These are phyloP conservation scores for Sophora flavescens DNA, from an alignment of 306 rosid genomes.

Conservation along the genomic window DNA sequence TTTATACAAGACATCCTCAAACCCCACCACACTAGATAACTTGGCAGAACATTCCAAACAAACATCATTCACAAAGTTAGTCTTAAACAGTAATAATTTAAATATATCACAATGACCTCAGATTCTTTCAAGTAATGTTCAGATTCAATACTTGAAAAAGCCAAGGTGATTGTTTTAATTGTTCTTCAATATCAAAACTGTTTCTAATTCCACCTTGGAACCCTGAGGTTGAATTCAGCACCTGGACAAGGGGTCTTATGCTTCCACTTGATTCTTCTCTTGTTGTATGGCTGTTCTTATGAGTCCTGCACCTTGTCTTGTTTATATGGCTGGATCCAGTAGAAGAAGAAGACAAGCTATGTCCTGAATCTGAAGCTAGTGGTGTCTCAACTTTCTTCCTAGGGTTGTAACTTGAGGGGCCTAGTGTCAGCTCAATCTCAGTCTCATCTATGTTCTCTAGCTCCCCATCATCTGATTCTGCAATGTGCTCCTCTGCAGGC, in stretches of 20 bases:
- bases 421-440: constrained; percentile 86
- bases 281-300: constrained; percentile 37
- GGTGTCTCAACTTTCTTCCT: constrained; percentile 66
- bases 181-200: constrained; percentile 60
- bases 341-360: constrained; percentile 85
- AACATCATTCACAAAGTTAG: constrained; percentile 64
- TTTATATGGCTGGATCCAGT: constrained; percentile 78
- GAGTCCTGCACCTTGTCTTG: constrained; percentile 52
- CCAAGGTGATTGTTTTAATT: constrained; percentile 79
- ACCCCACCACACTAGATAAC: constrained; percentile 51
- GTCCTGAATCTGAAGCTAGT: constrained; percentile 74
- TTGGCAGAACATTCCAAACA: constrained; percentile 58
- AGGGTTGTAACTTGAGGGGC: constrained; percentile 76
- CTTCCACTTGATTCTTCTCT: constrained; percentile 54
- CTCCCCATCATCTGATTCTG: constrained; percentile 58
- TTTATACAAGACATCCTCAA: constrained; percentile 55
- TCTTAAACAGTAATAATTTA: constrained; percentile 47
- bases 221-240: constrained; percentile 46
- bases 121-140: constrained; percentile 65
- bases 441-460: constrained; percentile 74
- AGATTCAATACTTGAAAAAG: constrained; percentile 85
- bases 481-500: constrained; percentile 61
- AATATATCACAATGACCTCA: constrained; percentile 50
- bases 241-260: constrained; percentile 44
- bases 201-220: constrained; percentile 51